phyloP scores from a whole-genome alignment of 345 rosid species.

The sweet orange (Citrus sinensis) region DVS_A1.0 CM039165.1:38673501-38674000 shows the following conservation, averaged over 20 bases:
- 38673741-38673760: conserved; percentile 19
- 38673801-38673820: conserved; percentile 5
- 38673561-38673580: too few relatives aligned
- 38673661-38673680: conserved; percentile 14
- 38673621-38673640: neutral
- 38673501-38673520: neutral
- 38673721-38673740: neutral
- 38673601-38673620: neutral
- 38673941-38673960: neutral
- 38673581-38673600: too few relatives aligned
- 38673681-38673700: conserved; percentile 20
- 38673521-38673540: neutral
- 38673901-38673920: neutral
- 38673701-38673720: neutral
- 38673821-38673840: neutral
- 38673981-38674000: too few relatives aligned
- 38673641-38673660: conserved; percentile 19
- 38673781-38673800: neutral
- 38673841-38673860: neutral
- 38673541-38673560: neutral
- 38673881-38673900: neutral
- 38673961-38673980: too few relatives aligned
- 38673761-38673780: conserved; percentile 16
- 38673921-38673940: neutral
- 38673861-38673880: neutral